Base-by-base conservation (phyloP, 352 stramenopile species). In the Phytophthora capsici region DNA sequence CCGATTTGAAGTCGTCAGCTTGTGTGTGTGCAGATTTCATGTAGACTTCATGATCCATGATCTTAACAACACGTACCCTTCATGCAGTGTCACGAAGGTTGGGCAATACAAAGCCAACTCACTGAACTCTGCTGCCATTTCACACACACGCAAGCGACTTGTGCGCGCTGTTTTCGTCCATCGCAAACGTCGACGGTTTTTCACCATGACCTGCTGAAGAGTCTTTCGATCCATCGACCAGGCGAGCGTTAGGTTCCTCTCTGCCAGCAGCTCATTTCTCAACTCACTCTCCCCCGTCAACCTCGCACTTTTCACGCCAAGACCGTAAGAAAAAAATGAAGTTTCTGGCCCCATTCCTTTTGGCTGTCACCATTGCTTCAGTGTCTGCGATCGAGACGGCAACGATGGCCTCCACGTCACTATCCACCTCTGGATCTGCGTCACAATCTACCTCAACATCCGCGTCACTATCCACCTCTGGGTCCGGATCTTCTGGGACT, bases 301-400 rank as follows among this genome's bases (percentile, higher is more conserved):
- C 26, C 7, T 32, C 26, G 4, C 26, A 32, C 10, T 32, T 32
- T 32, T 32, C 26, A 14, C 30, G 23, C 28, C 12, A 63, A 57
- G 32, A 23, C 25, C 20, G n/a, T 16, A 60, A 38, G 32, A 48
- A 2, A 6, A 48, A 2, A 6, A 82, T 82, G 73, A 82, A 78
- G 54, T 66, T 78, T 55, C 37, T 71, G 30, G 65, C 66, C 16
- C 49, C 69, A 17, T 52, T 78, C 26, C 30, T 82, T 28, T 30
- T 78, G 22, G 57, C 61, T n/a, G 16, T 76, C 43, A 53, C 44
- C 8, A 46, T 81, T 32, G 37, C 55, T 54, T 40, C 67, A 19
- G 40, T 40, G 13, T 47, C 49, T 7, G 45, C 52, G 17, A 36
- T 46, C 48, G 48, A 69, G 1, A 37, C 12, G 25, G 46, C 19